phyloP scores from a whole-genome alignment of 1,284 basidiomycete genomes.

The Inonotus obliquus region DNA sequence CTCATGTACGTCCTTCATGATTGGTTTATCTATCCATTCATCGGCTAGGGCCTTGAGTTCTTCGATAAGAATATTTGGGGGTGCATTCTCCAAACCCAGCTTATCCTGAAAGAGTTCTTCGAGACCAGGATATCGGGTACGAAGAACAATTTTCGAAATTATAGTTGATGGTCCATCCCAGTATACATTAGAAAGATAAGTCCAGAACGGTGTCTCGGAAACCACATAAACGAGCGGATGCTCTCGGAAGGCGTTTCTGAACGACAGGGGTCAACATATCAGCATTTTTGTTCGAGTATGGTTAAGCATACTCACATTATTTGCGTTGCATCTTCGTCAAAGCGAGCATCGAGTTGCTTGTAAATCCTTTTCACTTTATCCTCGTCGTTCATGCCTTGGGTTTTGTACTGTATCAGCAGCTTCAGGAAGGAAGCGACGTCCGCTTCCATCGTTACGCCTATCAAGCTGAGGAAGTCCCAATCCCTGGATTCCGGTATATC shows the following conservation, averaged over 20 bases:
- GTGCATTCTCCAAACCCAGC: constrained; percentile 18
- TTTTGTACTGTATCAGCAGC: constrained; percentile 16
- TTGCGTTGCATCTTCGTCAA: constrained; percentile 15
- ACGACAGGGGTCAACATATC: background rate
- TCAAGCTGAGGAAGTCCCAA: constrained; percentile 19
- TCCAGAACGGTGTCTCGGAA: constrained; percentile 10
- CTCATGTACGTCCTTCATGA: background rate
- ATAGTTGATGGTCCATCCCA: constrained; percentile 17
- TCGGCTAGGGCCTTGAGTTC: constrained; percentile 15
- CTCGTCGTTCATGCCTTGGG: constrained; percentile 4
- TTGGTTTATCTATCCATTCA: background rate
- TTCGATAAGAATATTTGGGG: constrained; percentile 16
- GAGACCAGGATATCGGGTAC: constrained; percentile 10
- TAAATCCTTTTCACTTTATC: constrained; percentile 14
- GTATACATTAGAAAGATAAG: background rate
- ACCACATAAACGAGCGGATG: background rate
- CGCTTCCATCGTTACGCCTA: constrained; percentile 19
- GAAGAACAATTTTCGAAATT: constrained; percentile 13
- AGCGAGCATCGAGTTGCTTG: constrained; percentile 22
- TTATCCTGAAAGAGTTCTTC: constrained; percentile 19
- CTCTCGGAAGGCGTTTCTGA: background rate
- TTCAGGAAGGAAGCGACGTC: constrained; percentile 18
- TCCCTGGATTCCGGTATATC: constrained; percentile 11
- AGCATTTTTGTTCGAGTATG: background rate
- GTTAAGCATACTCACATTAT: constrained; percentile 14